Base-by-base conservation (phyloP, 495 filamentous ascomycete species). In the Daldinia childiae region DNA sequence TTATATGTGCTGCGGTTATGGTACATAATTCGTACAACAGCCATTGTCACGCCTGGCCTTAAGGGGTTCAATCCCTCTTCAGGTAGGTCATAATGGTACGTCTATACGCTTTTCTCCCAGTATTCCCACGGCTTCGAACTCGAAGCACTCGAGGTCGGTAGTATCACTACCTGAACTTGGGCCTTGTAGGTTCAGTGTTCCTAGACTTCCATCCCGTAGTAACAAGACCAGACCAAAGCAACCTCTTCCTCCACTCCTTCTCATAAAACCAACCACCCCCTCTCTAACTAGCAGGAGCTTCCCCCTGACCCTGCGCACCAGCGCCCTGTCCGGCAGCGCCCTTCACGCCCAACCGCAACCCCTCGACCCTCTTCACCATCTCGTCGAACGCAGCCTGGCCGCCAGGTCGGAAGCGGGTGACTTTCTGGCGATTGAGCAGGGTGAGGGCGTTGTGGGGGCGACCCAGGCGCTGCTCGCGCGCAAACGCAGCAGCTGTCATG, bases 401-500 rank as follows among this genome's bases (percentile, higher is more conserved):
- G 62, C 86, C 78, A 68, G 84, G 77, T 59, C 95, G 84, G 82
- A 85, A 98, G 73, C 82, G 81, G 56, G 93, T 96, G n/a, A 97
- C 92, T 81, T 99, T 98, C 62, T 78, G 76, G 21, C 95, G 87
- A 80, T 98, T 98, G 79, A 81, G 84, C 34, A 82, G 80, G 30
- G 95, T 98, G 43, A 95, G 79, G 3, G 91, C 85, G 65, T 87
- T 90, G 64, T 92, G 80, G 4, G 79, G 78, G 55, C 81, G 83
- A 41, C 82, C 82, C 57, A 87, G 73, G 12, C 74, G 77, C 34
- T 89, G 82, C 71, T 90, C 83, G 43, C 85, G 84, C 39, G 90
- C 92, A 0, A 99, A 82, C 0, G 92, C 89, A 52, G 88, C 87
- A 4, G 95, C 95, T 15, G 94, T 97, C 84, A 98, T 89, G 59